These are phyloP conservation scores for Mycena albidolilacea DNA, from an alignment of 768 basidiomycete species.

Conservation along the genomic window DNA sequence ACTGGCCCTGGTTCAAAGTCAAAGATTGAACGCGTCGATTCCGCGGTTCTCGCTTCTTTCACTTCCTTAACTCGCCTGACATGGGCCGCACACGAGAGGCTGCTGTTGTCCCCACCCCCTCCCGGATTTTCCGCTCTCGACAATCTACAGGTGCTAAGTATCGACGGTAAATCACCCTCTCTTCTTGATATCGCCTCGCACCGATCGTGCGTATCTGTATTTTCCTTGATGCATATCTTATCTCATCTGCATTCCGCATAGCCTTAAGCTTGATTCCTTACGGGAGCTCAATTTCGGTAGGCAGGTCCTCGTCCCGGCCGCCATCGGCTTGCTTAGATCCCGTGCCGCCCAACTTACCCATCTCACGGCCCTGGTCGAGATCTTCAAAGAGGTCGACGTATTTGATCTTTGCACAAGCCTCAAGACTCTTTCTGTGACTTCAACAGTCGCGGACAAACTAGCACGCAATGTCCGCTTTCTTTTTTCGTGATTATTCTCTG, in stretches of 20 bases:
- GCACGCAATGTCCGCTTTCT: neutral
- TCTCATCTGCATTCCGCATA: too few relatives aligned
- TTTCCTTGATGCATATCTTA: neutral
- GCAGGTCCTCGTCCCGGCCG: too few relatives aligned
- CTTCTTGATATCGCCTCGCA: neutral
- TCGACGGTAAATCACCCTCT: neutral
- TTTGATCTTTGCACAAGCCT: constrained; percentile 11
- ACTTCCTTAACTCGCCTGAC: neutral
- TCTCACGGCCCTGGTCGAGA: neutral
- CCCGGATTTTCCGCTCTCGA: neutral
- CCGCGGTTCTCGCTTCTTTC: neutral
- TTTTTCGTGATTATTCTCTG: neutral
- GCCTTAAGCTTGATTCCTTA: too few relatives aligned
- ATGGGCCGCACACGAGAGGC: neutral
- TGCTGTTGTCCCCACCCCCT: neutral
- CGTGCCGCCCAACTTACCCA: too few relatives aligned
- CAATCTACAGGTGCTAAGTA: neutral
- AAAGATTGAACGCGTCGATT: neutral
- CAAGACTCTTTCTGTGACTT: neutral
- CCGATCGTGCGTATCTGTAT: neutral
- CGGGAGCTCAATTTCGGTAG: too few relatives aligned
- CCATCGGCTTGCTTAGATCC: too few relatives aligned
- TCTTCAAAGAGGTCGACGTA: neutral
- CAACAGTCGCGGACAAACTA: neutral
- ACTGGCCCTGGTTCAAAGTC: neutral